These are phyloP conservation scores for Gentiana macrophylla DNA, from an alignment of 257 asterid species.

Conservation along the genomic window DNA sequence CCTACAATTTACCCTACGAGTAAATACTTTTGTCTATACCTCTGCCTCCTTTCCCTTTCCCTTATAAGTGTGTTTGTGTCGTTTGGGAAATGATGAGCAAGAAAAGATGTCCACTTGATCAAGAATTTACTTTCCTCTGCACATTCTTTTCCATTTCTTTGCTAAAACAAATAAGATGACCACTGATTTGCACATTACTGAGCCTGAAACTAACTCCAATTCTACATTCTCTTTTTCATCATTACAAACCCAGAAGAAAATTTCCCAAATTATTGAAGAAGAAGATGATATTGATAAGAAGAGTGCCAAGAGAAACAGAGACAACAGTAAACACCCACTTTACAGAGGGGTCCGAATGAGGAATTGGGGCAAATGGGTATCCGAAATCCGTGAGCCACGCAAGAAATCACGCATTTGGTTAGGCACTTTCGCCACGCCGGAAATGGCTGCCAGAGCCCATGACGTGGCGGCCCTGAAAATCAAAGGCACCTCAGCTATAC, in stretches of 20 bases:
- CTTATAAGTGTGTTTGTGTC: conserved; percentile 25
- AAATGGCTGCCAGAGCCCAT: conserved; percentile 95
- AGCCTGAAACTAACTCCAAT: conserved; percentile 5
- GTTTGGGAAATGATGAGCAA: conserved; percentile 23
- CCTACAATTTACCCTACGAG: neutral
- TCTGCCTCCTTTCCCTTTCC: neutral
- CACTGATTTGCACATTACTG: conserved; percentile 3
- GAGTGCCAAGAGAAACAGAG: conserved; percentile 39
- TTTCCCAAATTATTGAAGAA: neutral
- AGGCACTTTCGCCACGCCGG: conserved; percentile 70
- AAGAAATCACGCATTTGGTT: conserved; percentile 85
- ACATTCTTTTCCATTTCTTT: conserved; percentile 28
- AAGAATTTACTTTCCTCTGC: neutral
- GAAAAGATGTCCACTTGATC: neutral
- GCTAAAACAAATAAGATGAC: conserved; percentile 5
- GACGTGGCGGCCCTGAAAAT: conserved; percentile 79
- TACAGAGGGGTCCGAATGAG: conserved; percentile 86
- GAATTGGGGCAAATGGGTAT: conserved; percentile 91
- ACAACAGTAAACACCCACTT: conserved; percentile 43
- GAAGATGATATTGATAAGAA: conserved; percentile 9
- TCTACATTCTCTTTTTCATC: conserved; percentile 6
- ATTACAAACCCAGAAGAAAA: neutral
- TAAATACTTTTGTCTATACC: conserved; percentile 7
- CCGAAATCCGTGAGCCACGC: conserved; percentile 78
- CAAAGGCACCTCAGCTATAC: conserved; percentile 60